Evolutionary conservation across 177 flowering plant species (phyloP), one percentile per base, ranked within the genome.

Genomic region (Vitis hybrid): DNA sequence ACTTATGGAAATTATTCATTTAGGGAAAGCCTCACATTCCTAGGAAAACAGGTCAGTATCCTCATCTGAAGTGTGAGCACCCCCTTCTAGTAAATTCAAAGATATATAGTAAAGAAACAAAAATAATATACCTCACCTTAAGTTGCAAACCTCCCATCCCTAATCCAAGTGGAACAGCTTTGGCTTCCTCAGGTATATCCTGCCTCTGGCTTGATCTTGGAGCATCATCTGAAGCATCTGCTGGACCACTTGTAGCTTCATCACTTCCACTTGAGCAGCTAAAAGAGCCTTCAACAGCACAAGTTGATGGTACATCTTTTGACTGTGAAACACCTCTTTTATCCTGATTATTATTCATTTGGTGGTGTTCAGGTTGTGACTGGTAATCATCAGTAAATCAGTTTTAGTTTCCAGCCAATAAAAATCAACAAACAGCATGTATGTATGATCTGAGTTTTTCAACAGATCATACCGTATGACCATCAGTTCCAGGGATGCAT

Each of bases 71-170:
- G 30, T 27, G 30, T 27, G 30, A 27, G 30, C 30, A 27, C 30
- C 30, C 30, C 30, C 30, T 27, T 27, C 30, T 7, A 40, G 1
- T 40, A 5, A 40, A 1, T 40, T 40, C 7, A 40, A 40, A 40
- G 46, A 40, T 40, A 40, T 40, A 40, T 40, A 40, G 46, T 40
- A 40, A 40, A 40, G 46, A 40, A 40, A 40, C 46, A 40, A 40
- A 30, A 56, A 67, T 35, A 30, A 56, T 18, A 15, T 40, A 67
- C 52, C 76, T 65, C 66, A 93, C 97, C 95, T 81, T 91, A 11
- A 88, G 88, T 50, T 87, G 97, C 79, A 96, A 82, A 58, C 92
- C 90, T 60, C 91, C 96, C 51, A 87, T 67, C 32, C 99, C 99
- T 69, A 96, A 69, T 56, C 99, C 99, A 77, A 94, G 81, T 6